These are phyloP conservation scores for Trichomonas tenax DNA, from an alignment of 208 protist genomes.

Conservation along the genomic window DNA sequence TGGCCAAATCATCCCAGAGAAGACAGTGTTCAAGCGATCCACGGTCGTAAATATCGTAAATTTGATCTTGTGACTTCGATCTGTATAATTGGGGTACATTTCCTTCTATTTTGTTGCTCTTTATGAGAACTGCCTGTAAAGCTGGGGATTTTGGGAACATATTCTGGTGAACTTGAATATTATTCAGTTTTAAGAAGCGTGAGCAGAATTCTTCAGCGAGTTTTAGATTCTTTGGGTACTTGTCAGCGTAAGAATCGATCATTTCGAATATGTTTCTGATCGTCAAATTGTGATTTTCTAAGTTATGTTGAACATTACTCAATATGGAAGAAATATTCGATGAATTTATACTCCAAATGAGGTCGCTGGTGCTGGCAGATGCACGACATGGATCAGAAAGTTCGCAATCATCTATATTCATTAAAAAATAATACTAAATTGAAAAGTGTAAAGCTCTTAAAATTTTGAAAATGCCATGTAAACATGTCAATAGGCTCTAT, in stretches of 20 bases:
- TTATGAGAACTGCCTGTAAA: not conserved
- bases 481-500: too few species aligned
- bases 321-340: not conserved
- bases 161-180: not conserved
- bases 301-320: not conserved
- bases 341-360: not conserved
- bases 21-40: not conserved
- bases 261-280: not conserved
- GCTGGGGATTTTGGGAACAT: not conserved
- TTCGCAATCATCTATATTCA: not conserved
- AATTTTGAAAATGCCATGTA: too few species aligned
- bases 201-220: not conserved
- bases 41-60: not conserved
- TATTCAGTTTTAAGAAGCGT: not conserved
- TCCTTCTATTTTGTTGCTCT: not conserved
- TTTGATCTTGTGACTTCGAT: not conserved
- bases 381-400: not conserved
- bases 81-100: not conserved
- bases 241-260: not conserved
- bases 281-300: not conserved
- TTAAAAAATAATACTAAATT: too few species aligned
- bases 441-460: too few species aligned
- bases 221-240: not conserved
- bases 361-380: not conserved
- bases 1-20: not conserved